Evolutionary conservation across 805 yeast genomes (phyloP).

Genomic region (Candida xiaguanensis): DNA sequence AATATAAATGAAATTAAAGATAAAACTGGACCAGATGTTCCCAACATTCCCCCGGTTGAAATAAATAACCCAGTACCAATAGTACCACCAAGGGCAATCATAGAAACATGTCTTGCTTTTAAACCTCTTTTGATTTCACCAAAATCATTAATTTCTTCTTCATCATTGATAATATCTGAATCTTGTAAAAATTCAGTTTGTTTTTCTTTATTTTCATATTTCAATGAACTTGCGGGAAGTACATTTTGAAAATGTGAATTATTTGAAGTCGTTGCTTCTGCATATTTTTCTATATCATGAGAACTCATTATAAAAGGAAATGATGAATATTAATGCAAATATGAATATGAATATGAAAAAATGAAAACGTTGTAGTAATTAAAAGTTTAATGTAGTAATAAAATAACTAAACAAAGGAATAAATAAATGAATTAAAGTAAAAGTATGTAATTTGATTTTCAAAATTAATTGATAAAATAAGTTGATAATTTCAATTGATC

Average conservation of each 20-base stretch:
- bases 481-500: too few relatives aligned
- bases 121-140: slow-evolving; percentile 30
- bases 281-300: slow-evolving; percentile 9
- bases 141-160: slow-evolving; percentile 16
- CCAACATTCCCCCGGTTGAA: slow-evolving; percentile 46
- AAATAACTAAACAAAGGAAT: too few relatives aligned
- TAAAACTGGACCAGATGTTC: slow-evolving; percentile 65
- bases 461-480: too few relatives aligned
- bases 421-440: too few relatives aligned
- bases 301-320: background rate
- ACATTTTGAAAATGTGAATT: slow-evolving; percentile 4
- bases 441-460: too few relatives aligned
- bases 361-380: too few relatives aligned
- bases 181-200: slow-evolving; percentile 6
- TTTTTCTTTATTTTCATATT: slow-evolving; percentile 5
- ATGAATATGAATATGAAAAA: too few relatives aligned
- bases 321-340: background rate
- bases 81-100: slow-evolving; percentile 79
- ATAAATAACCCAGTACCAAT: slow-evolving; percentile 78
- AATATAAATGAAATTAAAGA: slow-evolving; percentile 61
- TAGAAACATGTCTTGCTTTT: slow-evolving; percentile 64
- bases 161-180: slow-evolving; percentile 7
- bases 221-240: slow-evolving; percentile 4
- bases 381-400: too few relatives aligned
- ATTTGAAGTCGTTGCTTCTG: background rate